phyloP scores from a whole-genome alignment of 306 rosid species.

The Cucurbita argyrosperma region DNA sequence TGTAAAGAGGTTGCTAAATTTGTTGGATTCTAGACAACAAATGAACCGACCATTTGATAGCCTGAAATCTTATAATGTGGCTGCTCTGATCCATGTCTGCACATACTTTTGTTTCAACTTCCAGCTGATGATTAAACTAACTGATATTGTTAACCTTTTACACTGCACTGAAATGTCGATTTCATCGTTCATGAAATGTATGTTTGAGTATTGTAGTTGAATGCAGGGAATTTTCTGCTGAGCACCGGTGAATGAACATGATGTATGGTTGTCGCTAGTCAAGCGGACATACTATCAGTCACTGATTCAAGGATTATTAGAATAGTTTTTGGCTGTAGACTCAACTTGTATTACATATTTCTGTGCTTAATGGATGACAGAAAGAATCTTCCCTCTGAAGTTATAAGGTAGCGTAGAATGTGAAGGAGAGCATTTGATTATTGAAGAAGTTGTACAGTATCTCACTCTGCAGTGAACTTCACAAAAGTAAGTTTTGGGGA shows the following conservation, averaged over 20 bases:
- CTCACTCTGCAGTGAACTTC: slow-evolving; percentile 6
- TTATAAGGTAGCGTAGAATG: not conserved
- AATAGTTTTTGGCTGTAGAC: not conserved
- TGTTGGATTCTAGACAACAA: not conserved
- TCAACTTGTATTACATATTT: not conserved
- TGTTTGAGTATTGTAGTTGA: not conserved
- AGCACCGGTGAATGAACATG: not conserved
- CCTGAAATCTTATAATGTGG: not conserved
- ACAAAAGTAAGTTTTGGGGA: slow-evolving; percentile 30
- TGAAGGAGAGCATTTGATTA: not conserved
- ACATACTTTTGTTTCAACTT: not conserved
- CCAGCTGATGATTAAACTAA: not conserved
- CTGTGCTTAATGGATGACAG: not conserved
- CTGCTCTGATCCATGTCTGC: not conserved
- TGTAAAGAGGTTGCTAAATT: not conserved
- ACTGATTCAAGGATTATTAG: not conserved
- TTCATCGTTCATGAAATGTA: not conserved
- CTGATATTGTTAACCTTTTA: not conserved
- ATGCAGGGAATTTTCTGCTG: not conserved
- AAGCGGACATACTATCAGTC: not conserved
- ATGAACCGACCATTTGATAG: not conserved
- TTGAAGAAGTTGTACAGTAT: slow-evolving; percentile 1
- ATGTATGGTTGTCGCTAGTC: not conserved
- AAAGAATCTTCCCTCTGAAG: not conserved
- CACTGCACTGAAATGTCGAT: not conserved